Base-by-base conservation (phyloP, 305 asterid genomes). In the Fraxinus greggii region DNA sequence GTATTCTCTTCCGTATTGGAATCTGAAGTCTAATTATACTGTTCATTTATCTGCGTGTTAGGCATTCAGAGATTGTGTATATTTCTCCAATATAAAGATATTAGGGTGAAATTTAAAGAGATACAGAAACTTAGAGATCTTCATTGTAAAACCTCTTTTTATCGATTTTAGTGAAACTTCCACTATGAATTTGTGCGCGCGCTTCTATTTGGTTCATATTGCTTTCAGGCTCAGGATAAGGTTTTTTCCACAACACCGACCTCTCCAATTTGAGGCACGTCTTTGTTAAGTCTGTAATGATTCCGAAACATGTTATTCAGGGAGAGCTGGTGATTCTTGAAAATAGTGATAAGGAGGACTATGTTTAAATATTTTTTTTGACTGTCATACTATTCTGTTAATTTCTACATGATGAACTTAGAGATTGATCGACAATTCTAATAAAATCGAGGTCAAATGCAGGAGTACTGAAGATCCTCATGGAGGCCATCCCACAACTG, bases 401-500 rank as follows among this genome's bases (percentile, higher is more conserved):
- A 61, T 10, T 24, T 67, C 74, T 29, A 67, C 7, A 1, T 13
- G 6, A 24, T 26, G 36, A 67, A 67, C 21, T 67, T 13, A 8
- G 74, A 67, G 35, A 28, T 28, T 1, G 56, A 32, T 56, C 3
- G n/a, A 35, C 29, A 7, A 23, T 17, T n/a, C 72, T 54, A 38
- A 78, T 24, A 35, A 82, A 77, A 15, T 63, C 61, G 23, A 17
- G 1, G 61, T 75, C 29, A 0, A 75, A 70, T 86, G 90, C 93
- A 93, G 94, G 84, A 80, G 88, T 92, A 76, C 40, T 92, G 85
- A 91, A 81, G 89, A 90, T 86, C 29, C 84, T 93, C 28, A 75
- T 90, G 88, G 97, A 93, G 78, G 89, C 88, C 1, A 86, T 88
- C 38, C 97, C 97, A 17, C 94, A 93, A 59, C 89, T 93, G 5